A percentile compares a stretch with the other conserved stretches of the same genome.
phyloP scores from a whole-genome alignment of 2,329 filamentous ascomycete genomes.

The Pseudogymnoascus sp. region DNA sequence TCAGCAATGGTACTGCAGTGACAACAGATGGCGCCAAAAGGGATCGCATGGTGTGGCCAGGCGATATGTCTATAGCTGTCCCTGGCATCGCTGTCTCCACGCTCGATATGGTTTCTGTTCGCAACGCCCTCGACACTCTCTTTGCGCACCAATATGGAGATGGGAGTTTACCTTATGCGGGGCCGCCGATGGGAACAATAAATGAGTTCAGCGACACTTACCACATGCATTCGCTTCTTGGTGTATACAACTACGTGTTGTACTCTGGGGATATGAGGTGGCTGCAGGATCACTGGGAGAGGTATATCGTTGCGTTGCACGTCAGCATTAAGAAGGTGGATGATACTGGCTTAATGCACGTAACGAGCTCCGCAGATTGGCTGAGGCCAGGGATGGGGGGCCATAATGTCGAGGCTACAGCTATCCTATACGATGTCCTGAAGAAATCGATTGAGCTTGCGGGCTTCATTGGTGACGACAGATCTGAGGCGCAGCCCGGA shows the following conservation, averaged over 20 bases:
- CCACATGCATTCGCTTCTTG: constrained; percentile 50
- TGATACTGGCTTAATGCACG: constrained; percentile 37
- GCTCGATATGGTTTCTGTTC: constrained; percentile 41
- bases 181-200: constrained; percentile 34
- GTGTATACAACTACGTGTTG: constrained; percentile 49
- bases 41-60: constrained; percentile 52
- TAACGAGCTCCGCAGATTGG: constrained; percentile 35
- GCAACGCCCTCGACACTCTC: constrained; percentile 41
- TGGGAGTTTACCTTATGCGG: constrained; percentile 43
- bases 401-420: constrained; percentile 33
- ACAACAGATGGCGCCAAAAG: constrained; percentile 48
- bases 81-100: constrained; percentile 47
- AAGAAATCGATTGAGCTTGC: constrained; percentile 40
- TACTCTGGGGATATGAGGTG: constrained; percentile 45
- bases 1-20: constrained; percentile 25
- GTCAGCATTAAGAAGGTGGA: constrained; percentile 32
- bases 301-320: constrained; percentile 41
- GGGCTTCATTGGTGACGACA: constrained; percentile 33
- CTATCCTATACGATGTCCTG: constrained; percentile 45
- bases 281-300: constrained; percentile 38
- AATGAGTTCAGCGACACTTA: constrained; percentile 43
- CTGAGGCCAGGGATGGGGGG: constrained; percentile 22
- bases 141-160: constrained; percentile 30
- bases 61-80: constrained; percentile 51
- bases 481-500: background rate